Conservation (phyloP, 1,284 basidiomycete species). For the Phellinidium pouzarii region DNA sequence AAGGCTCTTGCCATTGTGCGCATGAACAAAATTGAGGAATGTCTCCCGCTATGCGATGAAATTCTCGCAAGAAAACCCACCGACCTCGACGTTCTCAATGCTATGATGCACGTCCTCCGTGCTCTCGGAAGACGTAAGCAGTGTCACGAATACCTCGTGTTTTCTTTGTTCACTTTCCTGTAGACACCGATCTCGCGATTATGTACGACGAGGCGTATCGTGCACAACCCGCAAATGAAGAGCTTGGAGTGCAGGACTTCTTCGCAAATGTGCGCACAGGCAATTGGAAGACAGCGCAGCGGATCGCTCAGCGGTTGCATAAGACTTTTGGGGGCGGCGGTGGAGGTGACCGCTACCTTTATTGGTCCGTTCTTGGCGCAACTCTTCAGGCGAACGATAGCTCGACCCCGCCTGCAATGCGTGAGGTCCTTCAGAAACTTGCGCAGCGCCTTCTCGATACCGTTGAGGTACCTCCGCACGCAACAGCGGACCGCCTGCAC, state of each 20-base stretch:
- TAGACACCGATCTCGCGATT: constrained; percentile 67
- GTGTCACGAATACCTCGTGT: not conserved
- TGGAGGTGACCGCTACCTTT: constrained; percentile 65
- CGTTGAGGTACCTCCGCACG: constrained; percentile 52
- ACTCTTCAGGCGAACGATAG: constrained; percentile 73
- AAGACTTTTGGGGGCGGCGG: constrained; percentile 9
- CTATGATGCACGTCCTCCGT: constrained; percentile 75
- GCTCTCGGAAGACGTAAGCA: constrained; percentile 68
- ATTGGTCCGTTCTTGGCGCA: constrained; percentile 76
- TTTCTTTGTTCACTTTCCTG: constrained; percentile 6
- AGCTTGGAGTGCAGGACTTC: constrained; percentile 76
- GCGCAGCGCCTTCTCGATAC: constrained; percentile 61
- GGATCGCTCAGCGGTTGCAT: constrained; percentile 37
- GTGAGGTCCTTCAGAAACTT: constrained; percentile 60
- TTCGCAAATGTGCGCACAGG: constrained; percentile 70
- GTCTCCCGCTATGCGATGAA: constrained; percentile 70
- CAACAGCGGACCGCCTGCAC: constrained; percentile 68
- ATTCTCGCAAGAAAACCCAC: constrained; percentile 63
- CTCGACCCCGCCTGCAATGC: constrained; percentile 52
- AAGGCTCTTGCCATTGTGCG: constrained; percentile 80
- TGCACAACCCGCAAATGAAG: constrained; percentile 71
- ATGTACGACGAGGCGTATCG: constrained; percentile 81
- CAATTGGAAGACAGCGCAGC: constrained; percentile 77
- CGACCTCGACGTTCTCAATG: constrained; percentile 64
- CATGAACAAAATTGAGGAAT: constrained; percentile 76